A percentile compares a stretch with the other conserved stretches of the same genome.
Evolutionary conservation across 352 stramenopile species (phyloP).

Genomic region (Halophytophthora polymorphica): DNA sequence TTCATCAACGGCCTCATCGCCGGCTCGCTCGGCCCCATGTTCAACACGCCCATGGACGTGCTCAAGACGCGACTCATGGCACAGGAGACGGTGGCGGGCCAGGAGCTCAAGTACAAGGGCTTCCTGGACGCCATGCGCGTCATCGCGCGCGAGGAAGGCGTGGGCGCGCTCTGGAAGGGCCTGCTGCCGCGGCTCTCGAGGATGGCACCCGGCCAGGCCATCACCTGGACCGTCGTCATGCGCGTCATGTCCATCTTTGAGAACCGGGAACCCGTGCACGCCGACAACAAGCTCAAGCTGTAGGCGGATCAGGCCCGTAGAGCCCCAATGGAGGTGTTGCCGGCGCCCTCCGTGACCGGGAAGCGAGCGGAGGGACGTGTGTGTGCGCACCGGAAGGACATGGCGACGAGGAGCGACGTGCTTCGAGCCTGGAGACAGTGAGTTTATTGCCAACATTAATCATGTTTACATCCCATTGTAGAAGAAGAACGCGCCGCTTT

Average conservation of each 20-base stretch:
- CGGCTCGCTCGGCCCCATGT: constrained; percentile 79
- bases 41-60: constrained; percentile 91
- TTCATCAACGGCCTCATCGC: constrained; percentile 93
- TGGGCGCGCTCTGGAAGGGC: constrained; percentile 95
- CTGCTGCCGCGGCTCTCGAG: constrained; percentile 93
- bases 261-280: constrained; percentile 51
- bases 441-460: too few species aligned
- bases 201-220: constrained; percentile 96
- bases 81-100: constrained; percentile 85
- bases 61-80: constrained; percentile 94
- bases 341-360: too few species aligned
- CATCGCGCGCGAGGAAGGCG: constrained; percentile 95
- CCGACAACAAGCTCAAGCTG: constrained; percentile 68
- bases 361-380: too few species aligned
- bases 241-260: constrained; percentile 87
- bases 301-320: constrained; percentile 18
- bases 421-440: too few species aligned
- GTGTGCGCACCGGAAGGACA: too few species aligned
- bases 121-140: constrained; percentile 90
- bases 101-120: constrained; percentile 95
- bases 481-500: too few species aligned
- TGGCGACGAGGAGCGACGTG: too few species aligned
- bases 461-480: too few species aligned
- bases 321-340: too few species aligned
- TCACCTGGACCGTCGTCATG: constrained; percentile 94